Conservation (phyloP, 1,139 yeast genomes). For the Lodderomyces parapsilosis region DNA sequence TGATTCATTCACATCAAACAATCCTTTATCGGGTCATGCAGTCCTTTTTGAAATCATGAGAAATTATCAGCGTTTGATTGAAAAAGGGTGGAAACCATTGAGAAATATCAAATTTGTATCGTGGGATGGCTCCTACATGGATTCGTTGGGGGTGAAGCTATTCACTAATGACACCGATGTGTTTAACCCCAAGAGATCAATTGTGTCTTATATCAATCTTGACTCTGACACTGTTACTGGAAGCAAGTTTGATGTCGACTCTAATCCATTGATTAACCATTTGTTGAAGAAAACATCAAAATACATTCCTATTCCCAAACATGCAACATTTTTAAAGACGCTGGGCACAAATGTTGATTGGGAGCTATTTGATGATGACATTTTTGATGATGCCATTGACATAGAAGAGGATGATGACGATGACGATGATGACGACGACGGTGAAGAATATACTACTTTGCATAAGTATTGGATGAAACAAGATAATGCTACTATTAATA, state of each 20-base stretch:
- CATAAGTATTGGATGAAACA: conserved; percentile 39
- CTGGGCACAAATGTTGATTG: conserved; percentile 11
- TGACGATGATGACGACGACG: conserved; percentile 19
- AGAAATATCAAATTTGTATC: conserved; percentile 42
- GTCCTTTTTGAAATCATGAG: conserved; percentile 42
- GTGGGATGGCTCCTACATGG: conserved; percentile 43
- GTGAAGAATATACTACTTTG: conserved; percentile 30
- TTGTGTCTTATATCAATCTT: conserved; percentile 39
- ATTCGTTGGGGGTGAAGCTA: conserved; percentile 32
- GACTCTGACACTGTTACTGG: conserved; percentile 44
- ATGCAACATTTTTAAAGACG: conserved; percentile 16
- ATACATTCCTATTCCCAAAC: conserved; percentile 35
- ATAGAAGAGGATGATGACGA: conserved; percentile 17
- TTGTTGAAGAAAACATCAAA: conserved; percentile 31
- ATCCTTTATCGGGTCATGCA: conserved; percentile 44
- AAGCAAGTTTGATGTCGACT: conserved; percentile 35
- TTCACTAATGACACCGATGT: conserved; percentile 23
- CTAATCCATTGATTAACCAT: conserved; percentile 37
- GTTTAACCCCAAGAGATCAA: conserved; percentile 24
- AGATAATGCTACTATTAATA: conserved; percentile 31
- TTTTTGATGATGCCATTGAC: conserved; percentile 19
- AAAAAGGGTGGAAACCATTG: conserved; percentile 46
- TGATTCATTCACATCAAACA: conserved; percentile 37
- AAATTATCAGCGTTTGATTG: conserved; percentile 31
- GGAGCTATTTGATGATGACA: conserved; percentile 10